Conservation (phyloP, 2,329 filamentous ascomycete genomes). For the Pseudocercospora ulei region DNA sequence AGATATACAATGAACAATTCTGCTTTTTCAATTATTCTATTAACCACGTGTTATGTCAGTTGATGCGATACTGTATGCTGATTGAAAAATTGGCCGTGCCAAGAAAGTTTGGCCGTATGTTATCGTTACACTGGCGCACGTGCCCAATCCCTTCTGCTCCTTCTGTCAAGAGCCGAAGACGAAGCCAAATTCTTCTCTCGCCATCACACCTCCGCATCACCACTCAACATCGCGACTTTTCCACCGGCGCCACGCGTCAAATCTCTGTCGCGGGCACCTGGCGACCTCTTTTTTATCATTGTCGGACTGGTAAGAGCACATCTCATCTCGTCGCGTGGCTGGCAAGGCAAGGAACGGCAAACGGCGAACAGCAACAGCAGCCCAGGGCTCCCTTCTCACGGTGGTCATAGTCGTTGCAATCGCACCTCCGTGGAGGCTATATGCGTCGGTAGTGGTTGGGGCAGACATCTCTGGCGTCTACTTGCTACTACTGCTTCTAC, state of each 20-base stretch:
- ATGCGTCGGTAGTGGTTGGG: neutral
- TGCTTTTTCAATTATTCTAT: too few species aligned
- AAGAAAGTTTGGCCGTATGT: too few species aligned
- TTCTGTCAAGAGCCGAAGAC: too few species aligned
- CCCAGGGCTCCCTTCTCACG: neutral
- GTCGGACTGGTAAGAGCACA: slow-evolving; percentile 1
- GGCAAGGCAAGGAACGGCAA: slow-evolving; percentile 10
- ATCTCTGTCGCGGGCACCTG: slow-evolving; percentile 1
- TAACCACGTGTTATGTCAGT: too few species aligned
- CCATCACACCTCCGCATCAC: neutral
- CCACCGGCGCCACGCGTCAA: slow-evolving; percentile 5
- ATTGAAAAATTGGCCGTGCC: too few species aligned
- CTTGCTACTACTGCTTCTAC: neutral
- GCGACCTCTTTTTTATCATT: neutral
- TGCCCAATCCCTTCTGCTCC: too few species aligned
- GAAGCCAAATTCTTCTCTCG: too few species aligned
- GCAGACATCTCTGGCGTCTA: neutral
- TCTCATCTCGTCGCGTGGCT: slow-evolving; percentile 11
- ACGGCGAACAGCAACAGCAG: slow-evolving; percentile 2
- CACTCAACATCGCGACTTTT: neutral
- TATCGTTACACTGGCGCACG: too few species aligned
- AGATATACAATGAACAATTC: too few species aligned
- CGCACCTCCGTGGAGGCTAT: slow-evolving; percentile 1
- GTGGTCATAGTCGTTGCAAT: neutral
- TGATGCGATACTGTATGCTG: too few species aligned